These are phyloP conservation scores for Cetraspora pellucida DNA, from an alignment of 192 early-diverging fungal genomes.

Conservation along the genomic window DNA sequence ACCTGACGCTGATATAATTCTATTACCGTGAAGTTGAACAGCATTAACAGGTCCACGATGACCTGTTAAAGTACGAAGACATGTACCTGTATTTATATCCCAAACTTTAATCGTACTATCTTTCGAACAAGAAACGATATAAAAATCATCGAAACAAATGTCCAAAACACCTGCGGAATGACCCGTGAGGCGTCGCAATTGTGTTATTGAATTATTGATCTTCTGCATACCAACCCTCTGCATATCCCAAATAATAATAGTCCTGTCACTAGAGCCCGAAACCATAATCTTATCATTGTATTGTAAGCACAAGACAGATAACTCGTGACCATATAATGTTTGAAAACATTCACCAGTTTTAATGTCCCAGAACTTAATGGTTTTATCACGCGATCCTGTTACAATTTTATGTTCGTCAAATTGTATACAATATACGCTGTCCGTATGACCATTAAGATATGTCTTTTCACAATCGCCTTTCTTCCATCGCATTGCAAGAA, in stretches of 20 bases:
- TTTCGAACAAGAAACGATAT: slow-evolving; percentile 88
- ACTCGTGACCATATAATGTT: slow-evolving; percentile 68
- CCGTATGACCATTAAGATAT: slow-evolving; percentile 75
- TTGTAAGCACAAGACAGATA: slow-evolving; percentile 79
- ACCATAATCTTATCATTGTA: slow-evolving; percentile 74
- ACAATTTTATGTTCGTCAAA: slow-evolving; percentile 74
- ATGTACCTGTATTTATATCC: slow-evolving; percentile 63
- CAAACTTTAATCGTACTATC: slow-evolving; percentile 92
- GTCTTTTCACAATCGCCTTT: slow-evolving; percentile 46
- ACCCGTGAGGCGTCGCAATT: slow-evolving; percentile 60
- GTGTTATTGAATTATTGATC: slow-evolving; percentile 36
- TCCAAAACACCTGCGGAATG: slow-evolving; percentile 84
- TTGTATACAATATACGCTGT: slow-evolving; percentile 91
- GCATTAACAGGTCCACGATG: slow-evolving; percentile 97
- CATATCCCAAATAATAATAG: slow-evolving; percentile 86
- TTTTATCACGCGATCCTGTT: slow-evolving; percentile 77
- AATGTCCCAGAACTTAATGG: slow-evolving; percentile 84
- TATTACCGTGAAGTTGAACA: slow-evolving; percentile 70
- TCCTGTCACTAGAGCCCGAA: slow-evolving; percentile 85
- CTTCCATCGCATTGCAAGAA: slow-evolving; percentile 64
- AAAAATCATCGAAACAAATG: slow-evolving; percentile 75
- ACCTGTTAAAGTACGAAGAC: slow-evolving; percentile 68
- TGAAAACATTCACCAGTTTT: slow-evolving; percentile 55
- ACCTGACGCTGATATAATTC: slow-evolving; percentile 83
- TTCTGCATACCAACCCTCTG: slow-evolving; percentile 1